phyloP scores from a whole-genome alignment of 306 rosid species.

The Rosa persica region DNA sequence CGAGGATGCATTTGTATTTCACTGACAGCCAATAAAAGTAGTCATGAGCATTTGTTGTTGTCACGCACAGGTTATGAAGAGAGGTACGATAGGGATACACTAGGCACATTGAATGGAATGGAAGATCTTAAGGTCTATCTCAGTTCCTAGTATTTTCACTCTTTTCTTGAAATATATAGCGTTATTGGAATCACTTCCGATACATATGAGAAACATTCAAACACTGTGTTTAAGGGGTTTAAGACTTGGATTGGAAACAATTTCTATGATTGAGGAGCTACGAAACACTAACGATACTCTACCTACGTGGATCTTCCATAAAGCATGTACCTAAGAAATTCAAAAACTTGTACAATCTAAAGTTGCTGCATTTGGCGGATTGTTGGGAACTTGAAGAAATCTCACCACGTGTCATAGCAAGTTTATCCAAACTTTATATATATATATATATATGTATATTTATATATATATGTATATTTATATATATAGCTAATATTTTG shows the following conservation, averaged over 20 bases:
- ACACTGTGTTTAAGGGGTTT: neutral
- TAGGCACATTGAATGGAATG: neutral
- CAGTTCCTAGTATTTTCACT: neutral
- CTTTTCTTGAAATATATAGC: too few relatives aligned
- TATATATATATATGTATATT: too few relatives aligned
- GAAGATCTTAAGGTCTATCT: neutral
- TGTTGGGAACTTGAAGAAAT: neutral
- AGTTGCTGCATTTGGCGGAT: neutral
- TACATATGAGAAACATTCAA: neutral
- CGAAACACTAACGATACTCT: neutral
- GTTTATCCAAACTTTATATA: neutral
- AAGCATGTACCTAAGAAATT: neutral
- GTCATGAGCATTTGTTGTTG: neutral
- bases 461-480: too few relatives aligned
- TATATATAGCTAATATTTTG: too few relatives aligned
- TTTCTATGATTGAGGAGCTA: neutral
- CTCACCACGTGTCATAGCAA: neutral
- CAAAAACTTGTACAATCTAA: neutral
- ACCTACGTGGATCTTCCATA: neutral
- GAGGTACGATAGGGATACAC: too few relatives aligned
- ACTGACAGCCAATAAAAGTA: neutral
- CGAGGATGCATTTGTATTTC: neutral
- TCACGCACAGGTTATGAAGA: neutral
- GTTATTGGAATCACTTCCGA: neutral
- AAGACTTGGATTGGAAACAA: neutral